Conservation (phyloP, 345 rosid species). For the Tarenaya hassleriana region DNA sequence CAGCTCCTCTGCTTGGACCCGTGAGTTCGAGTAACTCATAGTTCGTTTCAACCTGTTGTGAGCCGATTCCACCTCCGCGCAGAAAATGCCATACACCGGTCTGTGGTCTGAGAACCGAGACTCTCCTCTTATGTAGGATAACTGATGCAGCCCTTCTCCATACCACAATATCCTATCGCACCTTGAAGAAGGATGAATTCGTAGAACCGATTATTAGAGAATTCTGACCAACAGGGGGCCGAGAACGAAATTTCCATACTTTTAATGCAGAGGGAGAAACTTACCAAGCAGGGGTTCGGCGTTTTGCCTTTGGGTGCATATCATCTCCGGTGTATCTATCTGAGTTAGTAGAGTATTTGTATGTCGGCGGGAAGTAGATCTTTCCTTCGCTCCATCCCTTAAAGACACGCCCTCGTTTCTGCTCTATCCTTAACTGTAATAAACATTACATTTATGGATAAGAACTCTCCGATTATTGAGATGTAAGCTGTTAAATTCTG, state of each 20-base stretch:
- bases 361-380: conserved; percentile 96
- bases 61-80: conserved; percentile 85
- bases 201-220: neutral
- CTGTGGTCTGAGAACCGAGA: conserved; percentile 95
- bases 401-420: conserved; percentile 75
- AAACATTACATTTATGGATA: conserved; percentile 3
- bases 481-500: neutral
- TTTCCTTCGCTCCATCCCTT: conserved; percentile 92
- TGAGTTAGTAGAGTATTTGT: conserved; percentile 93
- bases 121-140: conserved; percentile 86
- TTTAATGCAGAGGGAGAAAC: conserved; percentile 15
- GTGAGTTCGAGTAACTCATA: conserved; percentile 61
- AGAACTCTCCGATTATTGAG: conserved; percentile 2
- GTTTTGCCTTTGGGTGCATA: conserved; percentile 89
- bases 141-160: conserved; percentile 92
- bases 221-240: neutral
- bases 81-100: conserved; percentile 91
- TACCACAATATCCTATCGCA: conserved; percentile 93
- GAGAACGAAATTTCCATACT: neutral
- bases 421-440: conserved; percentile 82
- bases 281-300: conserved; percentile 99
- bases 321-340: conserved; percentile 94
- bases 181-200: conserved; percentile 35
- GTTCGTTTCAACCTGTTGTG: conserved; percentile 67
- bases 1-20: conserved; percentile 90